Evolutionary conservation across 2,329 filamentous ascomycete genomes (phyloP).

Genomic region (Cercospora brassicicola): DNA sequence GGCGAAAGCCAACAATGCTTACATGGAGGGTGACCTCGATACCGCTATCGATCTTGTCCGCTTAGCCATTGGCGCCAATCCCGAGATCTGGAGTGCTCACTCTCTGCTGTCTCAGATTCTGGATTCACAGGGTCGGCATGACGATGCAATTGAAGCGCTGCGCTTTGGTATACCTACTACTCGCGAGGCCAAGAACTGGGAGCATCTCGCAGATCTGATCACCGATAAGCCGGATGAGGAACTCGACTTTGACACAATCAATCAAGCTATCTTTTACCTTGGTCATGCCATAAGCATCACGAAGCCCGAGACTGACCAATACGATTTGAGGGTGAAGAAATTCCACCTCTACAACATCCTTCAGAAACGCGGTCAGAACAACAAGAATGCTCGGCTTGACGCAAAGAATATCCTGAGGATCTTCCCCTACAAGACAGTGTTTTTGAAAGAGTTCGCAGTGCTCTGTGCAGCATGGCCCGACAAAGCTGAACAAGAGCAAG

Average conservation of each 20-base stretch:
- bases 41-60: conserved; percentile 56
- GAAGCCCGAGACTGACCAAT: conserved; percentile 34
- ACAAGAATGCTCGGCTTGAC: conserved; percentile 50
- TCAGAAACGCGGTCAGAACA: conserved; percentile 38
- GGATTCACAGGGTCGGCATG: conserved; percentile 55
- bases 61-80: conserved; percentile 57
- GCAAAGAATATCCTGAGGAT: conserved; percentile 57
- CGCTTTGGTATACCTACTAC: conserved; percentile 60
- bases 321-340: conserved; percentile 55
- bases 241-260: conserved; percentile 34
- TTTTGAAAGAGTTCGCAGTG: conserved; percentile 58
- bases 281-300: conserved; percentile 56
- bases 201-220: conserved; percentile 57
- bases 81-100: conserved; percentile 63
- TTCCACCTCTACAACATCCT: conserved; percentile 57
- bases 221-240: conserved; percentile 50
- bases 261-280: conserved; percentile 56
- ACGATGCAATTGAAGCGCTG: conserved; percentile 58
- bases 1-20: conserved; percentile 66
- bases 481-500: conserved; percentile 30
- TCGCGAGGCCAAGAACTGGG: conserved; percentile 59
- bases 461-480: conserved; percentile 44
- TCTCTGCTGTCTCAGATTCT: conserved; percentile 61
- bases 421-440: conserved; percentile 55
- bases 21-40: conserved; percentile 62